Base-by-base conservation (phyloP, 768 basidiomycete species). In the Butyriboletus loyo region DNA sequence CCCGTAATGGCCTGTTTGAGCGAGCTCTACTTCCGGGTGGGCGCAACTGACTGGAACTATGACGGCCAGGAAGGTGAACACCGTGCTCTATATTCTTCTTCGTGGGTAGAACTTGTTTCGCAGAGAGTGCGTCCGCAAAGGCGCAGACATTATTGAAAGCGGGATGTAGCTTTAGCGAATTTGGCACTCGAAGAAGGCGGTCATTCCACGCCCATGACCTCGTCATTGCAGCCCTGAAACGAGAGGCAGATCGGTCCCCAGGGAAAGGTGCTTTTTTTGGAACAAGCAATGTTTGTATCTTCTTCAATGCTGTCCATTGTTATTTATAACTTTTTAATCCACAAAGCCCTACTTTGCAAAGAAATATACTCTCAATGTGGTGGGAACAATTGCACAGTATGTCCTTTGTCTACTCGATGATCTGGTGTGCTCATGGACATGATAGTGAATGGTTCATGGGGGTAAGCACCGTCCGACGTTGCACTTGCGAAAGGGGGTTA, bases 1-100 rank as follows among this genome's bases (percentile, higher is more conserved):
- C 95, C 93, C 1, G 73, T 98, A 46, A 94, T 98, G 92, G 85
- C 93, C 14, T 84, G 84, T 56, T 74, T 99, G 46, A 92, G 90
- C 62, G 93, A 99, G 67, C 83, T 84, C 19, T 96, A 92, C 72
- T 99, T 96, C 72, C 77, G 72, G 19, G 77, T 78, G 17, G 85
- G 83, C 34, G 80, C 81, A 59, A 87, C 77, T 2, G 86, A 95
- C 61, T 99, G 96, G 96, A 80, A 70, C 49, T 84, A 93, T 55
- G 83, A 86, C n/a, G 84, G 85, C 5, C 92, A 93, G 70, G 75
- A 81, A 70, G 86, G 93, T 90, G 37, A 52, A 71, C 14, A 19
- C 36, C 10, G n/a, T 30, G 32, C 7, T 24, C 21, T 22, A 6
- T 34, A 22, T 24, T 34, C 19, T 25, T 22, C 31, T 40, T 30